These are phyloP conservation scores for Sclerospora graminicola DNA, from an alignment of 352 stramenopile species.

Conservation along the genomic window DNA sequence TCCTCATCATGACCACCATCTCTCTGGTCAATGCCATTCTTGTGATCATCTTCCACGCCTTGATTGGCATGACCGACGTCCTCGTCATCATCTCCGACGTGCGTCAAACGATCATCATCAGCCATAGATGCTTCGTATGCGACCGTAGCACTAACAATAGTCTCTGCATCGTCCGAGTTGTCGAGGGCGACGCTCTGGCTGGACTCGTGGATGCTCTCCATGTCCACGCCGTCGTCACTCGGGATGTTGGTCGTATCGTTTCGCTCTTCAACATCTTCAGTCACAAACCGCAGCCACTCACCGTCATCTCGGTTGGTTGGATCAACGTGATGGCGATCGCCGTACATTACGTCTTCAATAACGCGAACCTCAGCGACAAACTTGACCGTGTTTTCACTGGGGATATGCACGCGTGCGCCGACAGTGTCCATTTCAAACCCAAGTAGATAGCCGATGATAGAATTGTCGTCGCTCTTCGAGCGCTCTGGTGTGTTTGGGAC, in stretches of 20 bases:
- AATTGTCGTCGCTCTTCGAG: conserved; percentile 1
- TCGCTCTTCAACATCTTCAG: background rate
- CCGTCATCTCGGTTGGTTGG: background rate
- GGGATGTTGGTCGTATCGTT: background rate
- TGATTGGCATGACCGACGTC: no score
- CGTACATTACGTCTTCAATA: background rate
- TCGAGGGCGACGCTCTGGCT: background rate
- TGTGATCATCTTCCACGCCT: no score
- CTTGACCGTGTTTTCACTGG: conserved; percentile 1
- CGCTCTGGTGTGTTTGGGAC: background rate
- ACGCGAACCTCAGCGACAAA: conserved; percentile 3
- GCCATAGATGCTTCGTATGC: no score
- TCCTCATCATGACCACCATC: no score
- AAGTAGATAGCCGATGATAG: background rate
- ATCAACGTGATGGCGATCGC: background rate
- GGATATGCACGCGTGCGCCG: conserved; percentile 1
- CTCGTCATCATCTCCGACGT: no score
- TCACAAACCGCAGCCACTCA: background rate
- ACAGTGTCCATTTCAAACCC: conserved; percentile 5
- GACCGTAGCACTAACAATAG: no score
- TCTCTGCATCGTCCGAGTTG: no score
- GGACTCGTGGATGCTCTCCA: background rate
- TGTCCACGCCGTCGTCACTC: background rate
- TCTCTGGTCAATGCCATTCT: no score
- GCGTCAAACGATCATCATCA: no score